These are phyloP conservation scores for Fusarium sp. DNA, from an alignment of 2,329 filamentous ascomycete genomes.

Conservation along the genomic window DNA sequence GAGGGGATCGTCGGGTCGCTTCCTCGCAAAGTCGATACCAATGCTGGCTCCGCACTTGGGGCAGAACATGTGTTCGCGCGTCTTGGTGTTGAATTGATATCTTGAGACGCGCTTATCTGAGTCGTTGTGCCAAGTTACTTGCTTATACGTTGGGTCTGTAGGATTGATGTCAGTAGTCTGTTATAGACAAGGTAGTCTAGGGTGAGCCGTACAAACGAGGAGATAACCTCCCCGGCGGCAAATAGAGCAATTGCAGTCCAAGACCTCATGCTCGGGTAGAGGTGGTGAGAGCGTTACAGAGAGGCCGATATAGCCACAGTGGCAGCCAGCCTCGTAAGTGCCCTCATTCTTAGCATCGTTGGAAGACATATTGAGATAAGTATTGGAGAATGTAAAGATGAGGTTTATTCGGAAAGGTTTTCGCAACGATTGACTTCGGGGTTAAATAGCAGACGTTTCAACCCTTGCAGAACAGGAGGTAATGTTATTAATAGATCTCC, in stretches of 20 bases:
- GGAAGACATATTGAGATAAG: slow-evolving; percentile 25
- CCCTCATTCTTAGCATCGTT: slow-evolving; percentile 45
- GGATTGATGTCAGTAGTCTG: not conserved
- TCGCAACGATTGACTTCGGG: not conserved
- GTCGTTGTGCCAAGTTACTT: slow-evolving; percentile 61
- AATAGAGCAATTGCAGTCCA: slow-evolving; percentile 69
- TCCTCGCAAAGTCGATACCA: slow-evolving; percentile 60
- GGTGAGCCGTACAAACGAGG: slow-evolving; percentile 58
- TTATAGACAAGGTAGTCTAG: too few species aligned
- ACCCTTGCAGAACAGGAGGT: not conserved
- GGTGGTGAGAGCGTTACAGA: slow-evolving; percentile 64
- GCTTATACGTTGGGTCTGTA: slow-evolving; percentile 57
- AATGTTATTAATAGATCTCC: slow-evolving; percentile 18
- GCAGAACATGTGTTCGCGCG: slow-evolving; percentile 65
- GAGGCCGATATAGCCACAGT: slow-evolving; percentile 67
- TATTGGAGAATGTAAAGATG: not conserved
- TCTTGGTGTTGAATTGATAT: slow-evolving; percentile 62
- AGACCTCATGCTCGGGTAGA: slow-evolving; percentile 60
- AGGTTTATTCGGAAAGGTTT: not conserved
- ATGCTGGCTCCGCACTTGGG: slow-evolving; percentile 63
- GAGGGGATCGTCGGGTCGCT: slow-evolving; percentile 40
- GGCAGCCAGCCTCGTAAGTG: slow-evolving; percentile 66
- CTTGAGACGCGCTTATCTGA: slow-evolving; percentile 49
- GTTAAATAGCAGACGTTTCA: not conserved
- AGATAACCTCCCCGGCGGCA: slow-evolving; percentile 67